Evolutionary conservation across 2,329 filamentous ascomycete species (phyloP), one percentile per base, ranked within the genome.

Genomic region (Hortaea werneckii): DNA sequence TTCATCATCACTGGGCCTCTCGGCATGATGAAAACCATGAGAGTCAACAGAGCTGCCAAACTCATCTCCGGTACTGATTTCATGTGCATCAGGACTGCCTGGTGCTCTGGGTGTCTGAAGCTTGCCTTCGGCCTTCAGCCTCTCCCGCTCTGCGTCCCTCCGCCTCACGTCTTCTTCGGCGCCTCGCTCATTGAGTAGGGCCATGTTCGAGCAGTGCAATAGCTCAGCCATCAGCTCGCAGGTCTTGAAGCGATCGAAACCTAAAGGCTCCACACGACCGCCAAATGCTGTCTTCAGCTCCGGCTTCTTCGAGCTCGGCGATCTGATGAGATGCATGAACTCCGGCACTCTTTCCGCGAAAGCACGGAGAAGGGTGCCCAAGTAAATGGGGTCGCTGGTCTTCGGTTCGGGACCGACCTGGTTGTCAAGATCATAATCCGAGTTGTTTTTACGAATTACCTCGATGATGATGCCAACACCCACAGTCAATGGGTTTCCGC

Each of bases 361-460:
- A 52, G 90, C 75, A 41, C 90, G 81, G 32, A 98, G 76, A 5
- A 98, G 74, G 1, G 85, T 92, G 20, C 92, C 92, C 0, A 98
- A 78, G 61, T 96, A 98, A 57, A 98, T 98, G 4, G 92, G 92
- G 59, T 98, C 92, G 43, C 88, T 90, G 0, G 90, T 90, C 45
- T 82, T 74, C 2, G 85, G 79, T 53, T 85, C 85, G 28, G 85
- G 80, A 48, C 88, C 87, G 41, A 84, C 80, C 50, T 89, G 82
- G 56, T 89, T 85, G 56, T 96, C 92, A 1, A 92, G 83, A 57
- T 98, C 92, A 63, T 98, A 98, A 66, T 98, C 92, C 0, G 92
- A 96, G 65, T 98, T 98, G 68, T 98, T 98, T 71, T 98, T 98
- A 50, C 92, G 80, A 63, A 98, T 98, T 40, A 98, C 92, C 67